These are phyloP conservation scores for Yamadazyma olivae DNA, from an alignment of 805 yeast species.

Conservation along the genomic window DNA sequence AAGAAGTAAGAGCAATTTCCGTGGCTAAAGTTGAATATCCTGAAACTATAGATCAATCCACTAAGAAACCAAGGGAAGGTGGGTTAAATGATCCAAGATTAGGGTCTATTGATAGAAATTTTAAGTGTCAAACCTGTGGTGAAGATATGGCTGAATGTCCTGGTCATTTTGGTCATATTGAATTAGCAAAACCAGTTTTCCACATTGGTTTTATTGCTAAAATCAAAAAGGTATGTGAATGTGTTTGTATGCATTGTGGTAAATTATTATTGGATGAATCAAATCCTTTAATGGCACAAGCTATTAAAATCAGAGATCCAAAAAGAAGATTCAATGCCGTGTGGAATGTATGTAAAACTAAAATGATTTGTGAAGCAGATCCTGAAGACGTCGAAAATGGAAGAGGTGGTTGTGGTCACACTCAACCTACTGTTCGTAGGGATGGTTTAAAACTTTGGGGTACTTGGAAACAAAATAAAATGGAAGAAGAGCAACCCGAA, in stretches of 20 bases:
- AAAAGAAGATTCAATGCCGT: slow-evolving; percentile 96
- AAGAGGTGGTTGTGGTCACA: slow-evolving; percentile 98
- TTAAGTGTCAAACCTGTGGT: slow-evolving; percentile 98
- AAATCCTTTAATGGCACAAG: slow-evolving; percentile 80
- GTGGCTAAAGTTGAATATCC: slow-evolving; percentile 98
- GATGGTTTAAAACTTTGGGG: slow-evolving; percentile 97
- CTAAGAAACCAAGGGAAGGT: slow-evolving; percentile 91
- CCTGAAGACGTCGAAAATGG: slow-evolving; percentile 44
- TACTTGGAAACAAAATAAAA: slow-evolving; percentile 93
- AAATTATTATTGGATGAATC: slow-evolving; percentile 84
- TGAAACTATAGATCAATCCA: slow-evolving; percentile 98
- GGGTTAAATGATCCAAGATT: slow-evolving; percentile 96
- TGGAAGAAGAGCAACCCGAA: slow-evolving; percentile 87
- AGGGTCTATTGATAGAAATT: slow-evolving; percentile 95
- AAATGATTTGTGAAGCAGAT: slow-evolving; percentile 90
- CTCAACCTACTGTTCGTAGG: slow-evolving; percentile 92
- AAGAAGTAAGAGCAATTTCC: slow-evolving; percentile 91
- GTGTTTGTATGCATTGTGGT: slow-evolving; percentile 99
- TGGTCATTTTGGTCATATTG: slow-evolving; percentile 99
- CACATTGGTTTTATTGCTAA: slow-evolving; percentile 96
- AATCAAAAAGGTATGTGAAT: slow-evolving; percentile 92
- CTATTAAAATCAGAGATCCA: slow-evolving; percentile 85
- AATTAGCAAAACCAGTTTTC: slow-evolving; percentile 96
- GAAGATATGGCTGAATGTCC: slow-evolving; percentile 99
- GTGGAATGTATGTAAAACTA: slow-evolving; percentile 88